These are phyloP conservation scores for Apiospora sp. DNA, from an alignment of 2,329 filamentous ascomycete genomes.

Conservation along the genomic window DNA sequence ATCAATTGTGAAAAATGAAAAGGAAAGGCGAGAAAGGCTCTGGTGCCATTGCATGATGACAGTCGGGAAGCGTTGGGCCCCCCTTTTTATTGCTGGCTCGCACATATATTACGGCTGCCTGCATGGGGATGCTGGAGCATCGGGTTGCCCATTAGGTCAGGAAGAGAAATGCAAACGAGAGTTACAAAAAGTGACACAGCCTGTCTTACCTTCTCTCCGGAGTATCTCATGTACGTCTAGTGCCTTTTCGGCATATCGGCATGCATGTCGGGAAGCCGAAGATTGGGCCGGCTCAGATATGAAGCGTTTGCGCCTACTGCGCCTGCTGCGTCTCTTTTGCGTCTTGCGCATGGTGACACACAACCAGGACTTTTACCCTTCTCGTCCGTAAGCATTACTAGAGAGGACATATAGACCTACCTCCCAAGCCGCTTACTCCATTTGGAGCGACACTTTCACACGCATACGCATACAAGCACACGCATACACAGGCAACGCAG, in stretches of 20 bases:
- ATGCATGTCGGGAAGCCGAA: background rate
- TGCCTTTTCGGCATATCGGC: background rate
- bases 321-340: slow-evolving; percentile 7
- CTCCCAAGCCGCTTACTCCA: background rate
- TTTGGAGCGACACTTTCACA: background rate
- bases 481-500: background rate
- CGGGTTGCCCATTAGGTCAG: background rate
- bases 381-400: background rate
- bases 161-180: background rate
- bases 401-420: too few species aligned
- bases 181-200: background rate
- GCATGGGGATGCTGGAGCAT: background rate
- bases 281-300: background rate
- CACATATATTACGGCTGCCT: background rate
- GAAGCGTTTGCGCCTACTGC: background rate
- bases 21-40: background rate
- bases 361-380: background rate
- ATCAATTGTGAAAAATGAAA: background rate
- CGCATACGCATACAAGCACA: background rate
- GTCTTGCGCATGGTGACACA: background rate
- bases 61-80: background rate
- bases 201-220: background rate
- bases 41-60: background rate
- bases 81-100: background rate
- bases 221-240: too few species aligned